phyloP scores from a whole-genome alignment of 805 yeast genomes.

The Zygosaccharomyces rouxii region DNA sequence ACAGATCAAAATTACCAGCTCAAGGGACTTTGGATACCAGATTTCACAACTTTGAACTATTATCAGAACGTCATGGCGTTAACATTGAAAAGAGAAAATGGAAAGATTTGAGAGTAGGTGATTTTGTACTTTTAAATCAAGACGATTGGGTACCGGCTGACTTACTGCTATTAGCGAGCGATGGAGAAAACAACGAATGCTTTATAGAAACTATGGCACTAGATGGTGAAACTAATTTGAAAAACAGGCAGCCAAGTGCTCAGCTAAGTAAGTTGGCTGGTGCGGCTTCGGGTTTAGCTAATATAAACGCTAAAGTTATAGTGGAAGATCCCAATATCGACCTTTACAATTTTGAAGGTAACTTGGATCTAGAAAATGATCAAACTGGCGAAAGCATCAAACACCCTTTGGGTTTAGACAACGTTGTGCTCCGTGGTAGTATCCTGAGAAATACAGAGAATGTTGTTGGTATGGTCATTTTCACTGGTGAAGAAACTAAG shows the following conservation, averaged over 20 bases:
- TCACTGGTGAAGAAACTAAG: constrained; percentile 94
- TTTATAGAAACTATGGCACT: constrained; percentile 94
- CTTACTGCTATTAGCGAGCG: constrained; percentile 63
- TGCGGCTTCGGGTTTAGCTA: constrained; percentile 47
- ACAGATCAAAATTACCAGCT: background rate
- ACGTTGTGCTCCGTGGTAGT: constrained; percentile 88
- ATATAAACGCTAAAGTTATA: constrained; percentile 50
- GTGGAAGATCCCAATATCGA: constrained; percentile 92
- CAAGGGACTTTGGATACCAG: constrained; percentile 12
- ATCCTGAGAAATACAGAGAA: constrained; percentile 77
- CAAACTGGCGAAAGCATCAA: constrained; percentile 36
- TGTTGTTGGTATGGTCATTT: constrained; percentile 74
- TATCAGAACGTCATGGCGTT: constrained; percentile 23
- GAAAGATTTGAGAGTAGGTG: constrained; percentile 86
- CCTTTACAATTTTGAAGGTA: constrained; percentile 87
- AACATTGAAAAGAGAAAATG: constrained; percentile 41
- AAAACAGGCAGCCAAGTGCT: constrained; percentile 63
- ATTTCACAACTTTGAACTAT: constrained; percentile 23
- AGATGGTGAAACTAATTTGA: constrained; percentile 94
- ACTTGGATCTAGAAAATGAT: constrained; percentile 40
- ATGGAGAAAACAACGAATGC: constrained; percentile 55
- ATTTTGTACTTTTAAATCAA: constrained; percentile 62
- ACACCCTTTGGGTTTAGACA: constrained; percentile 70
- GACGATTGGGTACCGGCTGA: constrained; percentile 97
- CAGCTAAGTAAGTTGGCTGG: constrained; percentile 52